Conservation (phyloP, 805 yeast species). For the Hanseniaspora vineae region DNA sequence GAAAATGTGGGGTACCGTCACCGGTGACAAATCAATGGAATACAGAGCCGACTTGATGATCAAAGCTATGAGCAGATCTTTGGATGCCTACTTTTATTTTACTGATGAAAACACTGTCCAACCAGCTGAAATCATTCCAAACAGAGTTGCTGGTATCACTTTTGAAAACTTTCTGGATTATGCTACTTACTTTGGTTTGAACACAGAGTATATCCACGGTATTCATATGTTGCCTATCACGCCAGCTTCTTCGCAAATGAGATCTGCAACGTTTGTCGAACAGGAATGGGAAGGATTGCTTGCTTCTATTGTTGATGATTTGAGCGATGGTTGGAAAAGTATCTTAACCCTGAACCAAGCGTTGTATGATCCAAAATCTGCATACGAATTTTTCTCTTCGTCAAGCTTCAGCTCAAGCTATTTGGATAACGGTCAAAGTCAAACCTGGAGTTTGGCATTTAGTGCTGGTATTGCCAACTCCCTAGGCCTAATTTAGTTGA, state of each 20-base stretch:
- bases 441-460: constrained; percentile 50
- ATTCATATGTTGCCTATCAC: constrained; percentile 69
- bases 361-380: constrained; percentile 27
- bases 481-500: constrained; percentile 6
- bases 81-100: constrained; percentile 23
- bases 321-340: constrained; percentile 58
- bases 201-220: constrained; percentile 57
- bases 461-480: constrained; percentile 34
- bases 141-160: constrained; percentile 60
- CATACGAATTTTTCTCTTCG: constrained; percentile 31
- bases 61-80: constrained; percentile 41
- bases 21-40: constrained; percentile 39
- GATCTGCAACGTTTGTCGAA: constrained; percentile 37
- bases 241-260: constrained; percentile 43
- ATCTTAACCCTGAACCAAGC: constrained; percentile 30
- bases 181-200: constrained; percentile 60
- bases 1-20: constrained; percentile 52
- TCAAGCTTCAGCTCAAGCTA: constrained; percentile 22
- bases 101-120: constrained; percentile 2
- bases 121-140: constrained; percentile 32
- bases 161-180: constrained; percentile 65
- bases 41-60: constrained; percentile 46
- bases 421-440: constrained; percentile 50
- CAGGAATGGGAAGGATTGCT: constrained; percentile 50
- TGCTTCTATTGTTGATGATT: constrained; percentile 25